Evolutionary conservation across 2,329 filamentous ascomycete species (phyloP), one percentile per base, ranked within the genome.

Genomic region (Xylariomycetidae sp.): DNA sequence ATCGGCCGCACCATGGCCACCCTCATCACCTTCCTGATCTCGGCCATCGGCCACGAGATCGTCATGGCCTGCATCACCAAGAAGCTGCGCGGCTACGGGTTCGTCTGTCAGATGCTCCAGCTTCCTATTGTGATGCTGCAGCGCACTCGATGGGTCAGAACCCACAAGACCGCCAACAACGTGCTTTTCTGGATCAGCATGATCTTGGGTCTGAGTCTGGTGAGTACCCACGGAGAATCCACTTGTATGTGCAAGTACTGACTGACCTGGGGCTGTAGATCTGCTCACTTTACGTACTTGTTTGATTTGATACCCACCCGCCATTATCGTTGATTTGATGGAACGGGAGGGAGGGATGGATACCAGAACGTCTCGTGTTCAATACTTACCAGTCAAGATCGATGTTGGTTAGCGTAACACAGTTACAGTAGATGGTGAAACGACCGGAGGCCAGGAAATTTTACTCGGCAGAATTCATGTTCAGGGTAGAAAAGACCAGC

Each of bases 61-160:
- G 86, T 98, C 51, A 94, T 98, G 85, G 88, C 85, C 6, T 97
- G 90, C 59, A 97, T 98, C 57, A 96, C 89, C 16, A 90, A 96
- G 70, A 97, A 98, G 67, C 70, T 97, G 28, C 71, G 92, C 23
- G 92, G 92, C 10, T 98, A 97, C 55, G 92, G 90, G 8, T 94
- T 96, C 56, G 54, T 94, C 14, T 85, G 87, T 42, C 92, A 96
- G 80, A 97, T 98, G 92, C 66, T 94, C 42, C 92, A 98, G 69
- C 74, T 97, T 48, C 92, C 92, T 1, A 92, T 97, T 46, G 85
- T 97, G n/a, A 78, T 89, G 59, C 66, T 97, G 18, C 92, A 97
- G 67, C 76, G 86, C 42, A 88, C 85, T 4, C 76, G 70, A 40
- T 87, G 79, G 67, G 78, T 97, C 23, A 75, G 80, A 34, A 80